Percentiles rank a stretch among this genome's conserved stretches.
phyloP scores from a whole-genome alignment of 306 rosid species.

The Arachis hypogaea region DNA sequence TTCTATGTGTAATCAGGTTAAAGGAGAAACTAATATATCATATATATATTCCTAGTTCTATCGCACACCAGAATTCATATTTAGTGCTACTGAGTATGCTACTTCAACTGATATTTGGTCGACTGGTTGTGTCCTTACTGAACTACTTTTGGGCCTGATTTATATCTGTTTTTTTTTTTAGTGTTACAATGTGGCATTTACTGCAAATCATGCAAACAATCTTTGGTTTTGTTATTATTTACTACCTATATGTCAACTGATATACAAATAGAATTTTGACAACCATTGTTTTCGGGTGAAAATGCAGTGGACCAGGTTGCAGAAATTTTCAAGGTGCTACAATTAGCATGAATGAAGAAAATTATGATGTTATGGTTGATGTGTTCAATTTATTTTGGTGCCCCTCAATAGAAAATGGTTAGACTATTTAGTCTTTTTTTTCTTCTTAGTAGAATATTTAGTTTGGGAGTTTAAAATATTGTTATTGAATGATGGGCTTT shows the following conservation, averaged over 20 bases:
- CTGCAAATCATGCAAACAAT: constrained; percentile 20
- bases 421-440: too few species aligned
- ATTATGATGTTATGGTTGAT: too few species aligned
- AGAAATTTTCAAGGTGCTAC: constrained; percentile 75
- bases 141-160: constrained; percentile 45
- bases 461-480: too few species aligned
- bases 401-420: too few species aligned
- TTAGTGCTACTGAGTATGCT: constrained; percentile 48
- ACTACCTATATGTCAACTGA: constrained; percentile 21
- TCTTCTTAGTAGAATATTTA: too few species aligned
- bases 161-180: constrained; percentile 12
- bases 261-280: constrained; percentile 37
- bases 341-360: not conserved
- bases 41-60: constrained; percentile 79
- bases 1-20: constrained; percentile 53
- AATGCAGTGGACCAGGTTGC: constrained; percentile 86
- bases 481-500: too few species aligned
- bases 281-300: constrained; percentile 85
- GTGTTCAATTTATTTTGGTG: too few species aligned
- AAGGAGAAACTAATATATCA: constrained; percentile 78
- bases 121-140: constrained; percentile 45
- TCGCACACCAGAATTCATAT: constrained; percentile 76
- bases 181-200: not conserved
- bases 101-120: constrained; percentile 47
- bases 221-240: not conserved